A percentile compares a stretch with the other conserved stretches of the same genome.
These are phyloP conservation scores for Trifolium dubium DNA, from an alignment of 306 rosid genomes.

Conservation along the genomic window DNA sequence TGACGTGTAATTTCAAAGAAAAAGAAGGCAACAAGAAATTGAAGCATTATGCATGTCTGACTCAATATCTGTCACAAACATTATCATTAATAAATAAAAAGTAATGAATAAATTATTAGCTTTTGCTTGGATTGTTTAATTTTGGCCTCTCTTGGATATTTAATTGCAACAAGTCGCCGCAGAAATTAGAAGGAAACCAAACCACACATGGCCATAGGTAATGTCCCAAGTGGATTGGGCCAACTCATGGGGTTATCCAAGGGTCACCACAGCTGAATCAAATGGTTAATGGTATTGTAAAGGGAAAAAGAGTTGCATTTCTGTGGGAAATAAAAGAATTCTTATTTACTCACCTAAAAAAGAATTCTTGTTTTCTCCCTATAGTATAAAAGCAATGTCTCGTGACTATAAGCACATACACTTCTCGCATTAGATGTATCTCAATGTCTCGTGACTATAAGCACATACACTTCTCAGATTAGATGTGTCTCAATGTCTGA, in stretches of 20 bases:
- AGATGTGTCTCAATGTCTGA: no score
- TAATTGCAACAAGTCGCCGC: background rate
- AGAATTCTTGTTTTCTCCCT: no score
- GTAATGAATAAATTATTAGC: no score
- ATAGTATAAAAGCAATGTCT: no score
- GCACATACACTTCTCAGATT: no score
- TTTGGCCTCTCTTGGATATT: background rate
- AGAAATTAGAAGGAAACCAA: background rate
- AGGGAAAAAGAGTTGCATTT: background rate
- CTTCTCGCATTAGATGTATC: no score
- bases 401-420: no score
- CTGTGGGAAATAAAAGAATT: no score
- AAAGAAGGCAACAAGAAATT: background rate
- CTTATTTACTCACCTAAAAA: no score
- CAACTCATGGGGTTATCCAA: slow-evolving; percentile 13
- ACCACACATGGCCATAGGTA: background rate
- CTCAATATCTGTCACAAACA: background rate
- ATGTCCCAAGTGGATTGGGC: background rate
- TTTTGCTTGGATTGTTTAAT: background rate
- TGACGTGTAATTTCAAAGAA: slow-evolving; percentile 1
- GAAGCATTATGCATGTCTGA: background rate
- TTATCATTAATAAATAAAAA: background rate
- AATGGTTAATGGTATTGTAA: background rate
- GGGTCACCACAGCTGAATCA: background rate
- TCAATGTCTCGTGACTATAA: no score